These are phyloP conservation scores for Pseudotulostoma volvatum DNA, from an alignment of 495 filamentous ascomycete genomes.

Conservation along the genomic window DNA sequence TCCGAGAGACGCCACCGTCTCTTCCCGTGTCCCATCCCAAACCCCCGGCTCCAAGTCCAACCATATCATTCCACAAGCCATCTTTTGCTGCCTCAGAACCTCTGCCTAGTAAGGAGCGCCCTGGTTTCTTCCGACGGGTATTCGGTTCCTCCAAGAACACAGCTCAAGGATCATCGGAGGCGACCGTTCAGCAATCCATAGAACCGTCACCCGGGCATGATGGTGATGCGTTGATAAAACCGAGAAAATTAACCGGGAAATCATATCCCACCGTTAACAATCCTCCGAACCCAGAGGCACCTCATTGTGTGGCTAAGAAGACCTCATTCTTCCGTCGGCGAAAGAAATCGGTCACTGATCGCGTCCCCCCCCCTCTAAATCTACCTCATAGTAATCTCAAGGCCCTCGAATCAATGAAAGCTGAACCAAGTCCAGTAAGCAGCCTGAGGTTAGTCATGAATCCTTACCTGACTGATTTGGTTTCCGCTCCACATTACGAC, in stretches of 20 bases:
- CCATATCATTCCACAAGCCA: slow-evolving; percentile 36
- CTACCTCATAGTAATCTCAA: slow-evolving; percentile 11
- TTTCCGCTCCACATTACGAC: slow-evolving; percentile 7
- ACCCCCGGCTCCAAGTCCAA: slow-evolving; percentile 33
- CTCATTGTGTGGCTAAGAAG: slow-evolving; percentile 68
- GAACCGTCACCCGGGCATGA: slow-evolving; percentile 17
- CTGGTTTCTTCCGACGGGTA: slow-evolving; percentile 82
- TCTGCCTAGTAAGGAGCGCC: slow-evolving; percentile 42
- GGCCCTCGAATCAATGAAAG: slow-evolving; percentile 17
- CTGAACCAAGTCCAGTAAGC: slow-evolving; percentile 59
- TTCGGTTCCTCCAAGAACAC: slow-evolving; percentile 49
- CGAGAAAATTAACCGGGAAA: slow-evolving; percentile 3
- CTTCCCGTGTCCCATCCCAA: slow-evolving; percentile 15
- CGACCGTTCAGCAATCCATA: slow-evolving; percentile 6
- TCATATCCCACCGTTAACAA: slow-evolving; percentile 9
- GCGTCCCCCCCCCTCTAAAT: slow-evolving; percentile 24
- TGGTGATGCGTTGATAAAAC: slow-evolving; percentile 6
- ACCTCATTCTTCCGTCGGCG: slow-evolving; percentile 84
- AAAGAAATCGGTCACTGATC: slow-evolving; percentile 66
- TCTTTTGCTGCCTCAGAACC: slow-evolving; percentile 17
- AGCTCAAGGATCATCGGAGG: slow-evolving; percentile 11
- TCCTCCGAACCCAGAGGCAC: slow-evolving; percentile 25
- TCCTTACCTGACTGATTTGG: slow-evolving; percentile 45
- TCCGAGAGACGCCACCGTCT: slow-evolving; percentile 17
- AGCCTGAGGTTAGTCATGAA: slow-evolving; percentile 85